Base-by-base conservation (phyloP, 768 basidiomycete genomes). In the Boletus tomentosulus region DNA sequence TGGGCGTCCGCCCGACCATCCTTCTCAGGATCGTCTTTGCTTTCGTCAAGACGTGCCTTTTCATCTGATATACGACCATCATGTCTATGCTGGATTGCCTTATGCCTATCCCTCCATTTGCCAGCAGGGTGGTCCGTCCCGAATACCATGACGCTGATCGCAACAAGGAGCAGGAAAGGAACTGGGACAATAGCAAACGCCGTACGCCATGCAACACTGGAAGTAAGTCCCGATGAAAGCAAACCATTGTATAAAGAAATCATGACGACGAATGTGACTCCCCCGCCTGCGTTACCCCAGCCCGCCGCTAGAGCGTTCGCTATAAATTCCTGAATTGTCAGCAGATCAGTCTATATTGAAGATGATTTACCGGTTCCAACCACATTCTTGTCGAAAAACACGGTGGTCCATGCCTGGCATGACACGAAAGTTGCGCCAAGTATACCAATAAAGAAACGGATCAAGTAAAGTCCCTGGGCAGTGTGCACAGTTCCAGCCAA, bases 381-480 rank as follows among this genome's bases (percentile, higher is more conserved):
- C 33, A 73, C 62, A 44, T 66, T 65, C 43, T 77, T 82, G 63
- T 83, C 81, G 63, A 80, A 85, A 66, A 85, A 84, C 3, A 68
- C 69, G 0, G 84, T 81, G 10, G 82, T 82, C 80, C 84, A 83
- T 3, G 78, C 77, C 50, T 83, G 78, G 55, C 81, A 83, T 4
- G 83, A 76, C 1, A 85, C 81, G 54, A 86, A 85, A 1, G 81
- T 80, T 0, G 69, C 83, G 7, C 84, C 84, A 3, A 83, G 71
- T 43, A 84, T 78, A 11, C 82, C 81, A 46, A 83, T 81, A 62
- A 84, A 82, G 62, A 83, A 83, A 0, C 84, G 74, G 33, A 81
- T 41, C 3, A 66, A 59, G 50, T 78, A 77, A 0, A 83, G 71
- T 0, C 76, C 71, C 1, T 49, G 24, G 1, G 74, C 76, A 48